Percentiles rank a stretch among this genome's conserved stretches.
These are phyloP conservation scores for Moniliella sp. DNA, from an alignment of 1,284 basidiomycete genomes.

Conservation along the genomic window DNA sequence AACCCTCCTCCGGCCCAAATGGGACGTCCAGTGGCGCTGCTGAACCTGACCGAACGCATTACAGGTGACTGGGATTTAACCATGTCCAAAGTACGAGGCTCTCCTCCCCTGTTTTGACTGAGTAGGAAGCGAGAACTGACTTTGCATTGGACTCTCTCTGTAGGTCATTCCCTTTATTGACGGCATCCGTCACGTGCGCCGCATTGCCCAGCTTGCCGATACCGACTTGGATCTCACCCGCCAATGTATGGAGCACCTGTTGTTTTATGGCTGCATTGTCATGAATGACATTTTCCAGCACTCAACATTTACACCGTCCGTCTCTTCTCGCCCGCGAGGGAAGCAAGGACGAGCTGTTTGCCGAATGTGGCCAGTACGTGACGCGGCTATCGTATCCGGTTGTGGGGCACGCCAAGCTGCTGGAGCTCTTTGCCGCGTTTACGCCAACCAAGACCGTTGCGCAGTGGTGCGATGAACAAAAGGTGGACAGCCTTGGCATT, in stretches of 20 bases:
- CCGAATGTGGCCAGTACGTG: slow-evolving; percentile 74
- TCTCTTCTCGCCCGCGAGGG: slow-evolving; percentile 65
- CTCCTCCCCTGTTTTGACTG: slow-evolving; percentile 1
- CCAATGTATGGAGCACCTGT: slow-evolving; percentile 69
- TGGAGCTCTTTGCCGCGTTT: slow-evolving; percentile 67
- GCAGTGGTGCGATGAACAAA: slow-evolving; percentile 66
- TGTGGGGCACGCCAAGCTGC: slow-evolving; percentile 39
- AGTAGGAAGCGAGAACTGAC: slow-evolving; percentile 1
- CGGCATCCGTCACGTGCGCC: slow-evolving; percentile 69
- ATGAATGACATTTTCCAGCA: slow-evolving; percentile 78
- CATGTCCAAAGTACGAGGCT: slow-evolving; percentile 48
- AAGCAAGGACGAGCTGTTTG: slow-evolving; percentile 55
- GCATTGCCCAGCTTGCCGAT: slow-evolving; percentile 74
- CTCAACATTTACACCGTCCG: slow-evolving; percentile 82
- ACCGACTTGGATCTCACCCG: slow-evolving; percentile 65
- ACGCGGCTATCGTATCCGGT: slow-evolving; percentile 45
- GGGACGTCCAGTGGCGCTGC: slow-evolving; percentile 78
- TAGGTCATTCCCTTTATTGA: slow-evolving; percentile 47
- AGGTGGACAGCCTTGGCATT: slow-evolving; percentile 44
- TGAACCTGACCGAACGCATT: slow-evolving; percentile 55
- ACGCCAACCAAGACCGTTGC: slow-evolving; percentile 60
- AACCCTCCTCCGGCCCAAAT: slow-evolving; percentile 72
- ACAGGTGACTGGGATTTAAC: slow-evolving; percentile 92
- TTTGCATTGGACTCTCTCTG: background rate
- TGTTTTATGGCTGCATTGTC: slow-evolving; percentile 93